Conservation (phyloP, 2,329 filamentous ascomycete species). For the Alternaria infectoria region DNA sequence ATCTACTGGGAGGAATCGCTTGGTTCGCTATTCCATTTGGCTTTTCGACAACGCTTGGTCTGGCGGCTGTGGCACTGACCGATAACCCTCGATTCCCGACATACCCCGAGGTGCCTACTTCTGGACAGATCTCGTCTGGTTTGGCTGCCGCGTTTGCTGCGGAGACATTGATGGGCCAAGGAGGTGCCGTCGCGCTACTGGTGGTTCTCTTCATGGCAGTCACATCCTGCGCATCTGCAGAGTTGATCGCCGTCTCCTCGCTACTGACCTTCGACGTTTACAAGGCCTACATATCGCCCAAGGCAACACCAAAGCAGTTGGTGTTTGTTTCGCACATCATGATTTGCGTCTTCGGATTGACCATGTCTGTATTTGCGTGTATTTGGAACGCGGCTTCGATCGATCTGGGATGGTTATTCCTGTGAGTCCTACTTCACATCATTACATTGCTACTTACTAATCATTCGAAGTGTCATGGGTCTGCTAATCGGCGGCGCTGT, state of each 20-base stretch:
- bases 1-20: slow-evolving; percentile 53
- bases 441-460: slow-evolving; percentile 9
- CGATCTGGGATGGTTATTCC: slow-evolving; percentile 51
- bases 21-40: slow-evolving; percentile 59
- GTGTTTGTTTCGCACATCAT: slow-evolving; percentile 51
- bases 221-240: slow-evolving; percentile 47
- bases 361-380: slow-evolving; percentile 49
- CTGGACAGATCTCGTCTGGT: slow-evolving; percentile 35
- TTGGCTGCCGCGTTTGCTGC: slow-evolving; percentile 41
- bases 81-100: slow-evolving; percentile 53
- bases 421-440: slow-evolving; percentile 22
- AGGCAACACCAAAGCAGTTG: slow-evolving; percentile 43
- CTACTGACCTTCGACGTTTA: slow-evolving; percentile 54
- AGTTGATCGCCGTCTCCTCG: slow-evolving; percentile 51
- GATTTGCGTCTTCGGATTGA: slow-evolving; percentile 50
- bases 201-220: slow-evolving; percentile 46
- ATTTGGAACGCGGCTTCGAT: slow-evolving; percentile 48
- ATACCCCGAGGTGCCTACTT: slow-evolving; percentile 42
- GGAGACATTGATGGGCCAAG: slow-evolving; percentile 36
- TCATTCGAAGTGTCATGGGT: slow-evolving; percentile 43
- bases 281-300: slow-evolving; percentile 51
- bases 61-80: slow-evolving; percentile 54
- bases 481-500: slow-evolving; percentile 53
- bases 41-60: slow-evolving; percentile 55
- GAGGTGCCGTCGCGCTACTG: slow-evolving; percentile 37